These are phyloP conservation scores for Trichosporon faecale DNA, from an alignment of 1,284 basidiomycete species.

Conservation along the genomic window DNA sequence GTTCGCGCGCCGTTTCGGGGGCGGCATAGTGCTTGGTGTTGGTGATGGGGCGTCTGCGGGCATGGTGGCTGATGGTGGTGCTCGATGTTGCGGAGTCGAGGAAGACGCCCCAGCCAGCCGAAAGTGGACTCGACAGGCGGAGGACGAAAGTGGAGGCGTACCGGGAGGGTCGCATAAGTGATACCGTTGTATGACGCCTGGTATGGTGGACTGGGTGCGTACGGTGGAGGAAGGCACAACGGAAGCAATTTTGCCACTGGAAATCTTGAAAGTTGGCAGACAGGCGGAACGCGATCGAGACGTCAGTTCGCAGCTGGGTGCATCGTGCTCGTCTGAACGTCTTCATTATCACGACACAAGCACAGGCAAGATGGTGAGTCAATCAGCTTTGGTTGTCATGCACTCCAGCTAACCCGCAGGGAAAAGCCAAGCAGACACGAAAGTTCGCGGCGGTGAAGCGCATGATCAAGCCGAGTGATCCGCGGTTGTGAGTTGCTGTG, in stretches of 20 bases:
- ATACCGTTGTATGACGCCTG: neutral
- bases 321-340: neutral
- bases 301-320: neutral
- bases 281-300: neutral
- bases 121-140: neutral
- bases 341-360: neutral
- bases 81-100: neutral
- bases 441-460: constrained; percentile 96
- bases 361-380: neutral
- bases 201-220: too few relatives aligned
- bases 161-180: neutral
- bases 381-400: neutral
- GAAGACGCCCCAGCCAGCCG: neutral
- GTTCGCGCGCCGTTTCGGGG: constrained; percentile 12
- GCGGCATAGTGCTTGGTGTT: constrained; percentile 21
- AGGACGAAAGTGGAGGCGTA: constrained; percentile 23
- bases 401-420: constrained; percentile 56
- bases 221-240: neutral
- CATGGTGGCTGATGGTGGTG: constrained; percentile 14
- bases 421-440: constrained; percentile 89
- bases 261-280: constrained; percentile 19
- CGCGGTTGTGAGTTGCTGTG: constrained; percentile 68
- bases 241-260: constrained; percentile 17
- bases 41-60: constrained; percentile 25
- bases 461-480: constrained; percentile 90